A percentile compares a stretch with the other conserved stretches of the same genome.
phyloP scores from a whole-genome alignment of 225 moss, liverwort and hornwort genomes.

The Lunularia cruciata region DNA sequence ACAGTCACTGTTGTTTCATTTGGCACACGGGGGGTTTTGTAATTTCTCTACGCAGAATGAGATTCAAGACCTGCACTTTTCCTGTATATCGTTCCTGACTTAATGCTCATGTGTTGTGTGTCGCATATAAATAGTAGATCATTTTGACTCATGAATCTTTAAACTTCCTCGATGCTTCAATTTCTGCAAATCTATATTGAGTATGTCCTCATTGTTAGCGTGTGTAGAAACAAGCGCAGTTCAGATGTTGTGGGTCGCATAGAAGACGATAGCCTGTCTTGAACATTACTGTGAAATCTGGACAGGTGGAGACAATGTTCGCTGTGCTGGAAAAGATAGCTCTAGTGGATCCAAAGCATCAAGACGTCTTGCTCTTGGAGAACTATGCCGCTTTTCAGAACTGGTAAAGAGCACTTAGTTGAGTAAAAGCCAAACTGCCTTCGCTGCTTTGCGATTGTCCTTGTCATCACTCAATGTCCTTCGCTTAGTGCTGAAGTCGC shows the following conservation, averaged over 20 bases:
- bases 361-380: conserved; percentile 90
- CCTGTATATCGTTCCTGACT: neutral
- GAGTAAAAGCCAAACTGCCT: neutral
- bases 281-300: conserved; percentile 11
- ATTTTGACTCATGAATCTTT: no score
- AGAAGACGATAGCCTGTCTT: neutral
- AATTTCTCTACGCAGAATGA: no score
- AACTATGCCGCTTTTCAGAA: conserved; percentile 99
- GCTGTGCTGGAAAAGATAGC: conserved; percentile 87
- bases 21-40: no score
- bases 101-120: neutral
- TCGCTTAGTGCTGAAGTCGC: neutral
- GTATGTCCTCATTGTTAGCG: neutral
- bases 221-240: neutral
- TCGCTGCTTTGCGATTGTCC: no score
- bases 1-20: no score
- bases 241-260: neutral
- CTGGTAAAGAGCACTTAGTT: conserved; percentile 48
- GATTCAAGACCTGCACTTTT: no score
- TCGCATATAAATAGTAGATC: neutral
- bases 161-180: no score
- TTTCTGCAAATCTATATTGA: no score
- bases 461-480: no score
- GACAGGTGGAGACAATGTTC: conserved; percentile 97
- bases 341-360: conserved; percentile 88